These are phyloP conservation scores for Neopestalotiopsis sp. DNA, from an alignment of 2,329 filamentous ascomycete species.

Conservation along the genomic window DNA sequence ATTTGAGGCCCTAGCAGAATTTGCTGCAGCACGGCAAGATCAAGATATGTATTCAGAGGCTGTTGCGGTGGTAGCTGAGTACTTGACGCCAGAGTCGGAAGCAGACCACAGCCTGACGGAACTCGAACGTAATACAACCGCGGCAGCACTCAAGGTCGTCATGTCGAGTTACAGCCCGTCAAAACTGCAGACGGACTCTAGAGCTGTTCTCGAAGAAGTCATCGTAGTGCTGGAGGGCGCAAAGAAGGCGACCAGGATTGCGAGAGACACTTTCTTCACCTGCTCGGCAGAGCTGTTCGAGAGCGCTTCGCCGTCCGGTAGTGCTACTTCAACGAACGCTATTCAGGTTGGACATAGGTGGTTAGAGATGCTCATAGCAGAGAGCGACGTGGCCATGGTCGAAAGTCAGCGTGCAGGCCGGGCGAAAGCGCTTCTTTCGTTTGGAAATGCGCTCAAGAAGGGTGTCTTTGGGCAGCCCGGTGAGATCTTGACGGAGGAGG, in stretches of 20 bases:
- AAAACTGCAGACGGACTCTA: constrained; percentile 42
- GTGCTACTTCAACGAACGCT: constrained; percentile 20
- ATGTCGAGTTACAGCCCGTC: constrained; percentile 53
- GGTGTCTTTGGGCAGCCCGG: constrained; percentile 46
- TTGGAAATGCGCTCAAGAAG: constrained; percentile 46
- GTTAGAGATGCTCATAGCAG: constrained; percentile 52
- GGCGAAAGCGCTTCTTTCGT: constrained; percentile 49
- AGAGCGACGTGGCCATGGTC: constrained; percentile 50
- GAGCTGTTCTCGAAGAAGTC: constrained; percentile 44
- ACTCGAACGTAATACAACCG: constrained; percentile 47
- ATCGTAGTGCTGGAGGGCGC: constrained; percentile 40
- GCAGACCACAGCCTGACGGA: constrained; percentile 45
- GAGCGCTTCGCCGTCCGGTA: constrained; percentile 37
- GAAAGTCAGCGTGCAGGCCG: constrained; percentile 56
- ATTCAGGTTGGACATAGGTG: constrained; percentile 40
- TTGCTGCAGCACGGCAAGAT: constrained; percentile 71
- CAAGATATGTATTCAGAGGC: constrained; percentile 73
- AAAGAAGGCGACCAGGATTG: constrained; percentile 44
- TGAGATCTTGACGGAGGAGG: constrained; percentile 18
- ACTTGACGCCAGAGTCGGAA: constrained; percentile 61
- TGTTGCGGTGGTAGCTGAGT: constrained; percentile 64
- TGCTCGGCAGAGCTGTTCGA: constrained; percentile 53
- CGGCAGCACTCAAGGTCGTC: constrained; percentile 56
- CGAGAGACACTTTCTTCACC: constrained; percentile 58
- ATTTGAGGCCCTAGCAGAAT: constrained; percentile 73